Conservation (phyloP, 108 stramenopile genomes). For the Mediolabrus comicus region DNA sequence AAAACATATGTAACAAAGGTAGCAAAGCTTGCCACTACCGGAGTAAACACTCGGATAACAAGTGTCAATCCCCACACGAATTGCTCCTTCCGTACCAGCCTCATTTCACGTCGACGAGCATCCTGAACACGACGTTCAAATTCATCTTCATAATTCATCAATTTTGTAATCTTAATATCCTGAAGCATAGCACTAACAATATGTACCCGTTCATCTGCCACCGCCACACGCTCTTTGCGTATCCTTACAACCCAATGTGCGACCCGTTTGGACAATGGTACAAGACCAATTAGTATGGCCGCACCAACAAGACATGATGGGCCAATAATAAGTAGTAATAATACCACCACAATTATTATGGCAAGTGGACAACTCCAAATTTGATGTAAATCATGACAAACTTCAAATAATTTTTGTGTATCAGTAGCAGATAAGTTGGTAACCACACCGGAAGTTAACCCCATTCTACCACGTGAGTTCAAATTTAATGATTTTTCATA, state of each 20-base stretch:
- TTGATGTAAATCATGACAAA: slow-evolving; percentile 71
- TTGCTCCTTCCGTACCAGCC: slow-evolving; percentile 56
- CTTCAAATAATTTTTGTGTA: slow-evolving; percentile 78
- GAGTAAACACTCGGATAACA: slow-evolving; percentile 67
- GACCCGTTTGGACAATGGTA: slow-evolving; percentile 69
- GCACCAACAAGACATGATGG: slow-evolving; percentile 71
- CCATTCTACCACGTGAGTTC: slow-evolving; percentile 52
- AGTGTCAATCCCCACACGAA: slow-evolving; percentile 67
- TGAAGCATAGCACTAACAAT: slow-evolving; percentile 63
- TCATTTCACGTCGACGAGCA: slow-evolving; percentile 48
- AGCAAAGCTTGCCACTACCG: slow-evolving; percentile 63
- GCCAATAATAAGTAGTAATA: slow-evolving; percentile 63
- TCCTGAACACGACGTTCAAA: slow-evolving; percentile 52
- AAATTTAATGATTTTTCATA: slow-evolving; percentile 58
- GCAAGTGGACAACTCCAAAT: slow-evolving; percentile 83
- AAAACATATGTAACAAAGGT: slow-evolving; percentile 73
- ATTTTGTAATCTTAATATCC: slow-evolving; percentile 80
- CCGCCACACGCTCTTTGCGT: slow-evolving; percentile 49
- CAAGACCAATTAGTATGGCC: slow-evolving; percentile 58
- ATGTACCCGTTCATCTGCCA: slow-evolving; percentile 74
- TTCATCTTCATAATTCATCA: slow-evolving; percentile 75
- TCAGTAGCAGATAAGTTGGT: slow-evolving; percentile 76
- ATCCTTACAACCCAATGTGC: slow-evolving; percentile 57
- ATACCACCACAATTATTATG: slow-evolving; percentile 64
- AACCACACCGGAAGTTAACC: slow-evolving; percentile 63